These are phyloP conservation scores for Amauroascus niger DNA, from an alignment of 2,329 filamentous ascomycete species.

Conservation along the genomic window DNA sequence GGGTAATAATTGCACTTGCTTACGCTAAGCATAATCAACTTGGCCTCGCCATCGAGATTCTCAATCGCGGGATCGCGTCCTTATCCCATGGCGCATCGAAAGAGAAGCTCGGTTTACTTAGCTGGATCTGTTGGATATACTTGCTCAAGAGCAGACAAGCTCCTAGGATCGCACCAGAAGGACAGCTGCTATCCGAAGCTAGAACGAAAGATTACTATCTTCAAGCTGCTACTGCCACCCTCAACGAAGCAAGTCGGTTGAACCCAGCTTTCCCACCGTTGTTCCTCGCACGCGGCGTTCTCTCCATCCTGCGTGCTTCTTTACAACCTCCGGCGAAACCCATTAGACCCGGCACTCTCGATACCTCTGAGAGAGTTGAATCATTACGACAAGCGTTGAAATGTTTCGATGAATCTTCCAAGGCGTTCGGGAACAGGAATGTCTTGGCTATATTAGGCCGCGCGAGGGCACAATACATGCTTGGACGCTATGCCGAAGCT, in stretches of 20 bases:
- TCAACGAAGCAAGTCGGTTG: slow-evolving; percentile 92
- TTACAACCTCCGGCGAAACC: slow-evolving; percentile 65
- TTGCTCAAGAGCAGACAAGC: slow-evolving; percentile 81
- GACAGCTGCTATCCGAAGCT: slow-evolving; percentile 55
- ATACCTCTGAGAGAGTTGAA: slow-evolving; percentile 62
- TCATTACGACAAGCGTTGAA: slow-evolving; percentile 77
- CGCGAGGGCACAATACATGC: slow-evolving; percentile 73
- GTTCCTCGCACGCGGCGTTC: slow-evolving; percentile 80
- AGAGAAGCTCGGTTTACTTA: slow-evolving; percentile 76
- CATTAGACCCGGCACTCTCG: slow-evolving; percentile 51
- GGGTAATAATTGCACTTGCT: slow-evolving; percentile 95
- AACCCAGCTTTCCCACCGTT: slow-evolving; percentile 87
- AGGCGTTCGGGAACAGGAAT: slow-evolving; percentile 74
- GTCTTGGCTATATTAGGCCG: slow-evolving; percentile 88
- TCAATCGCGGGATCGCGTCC: slow-evolving; percentile 63
- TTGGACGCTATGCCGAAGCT: slow-evolving; percentile 77
- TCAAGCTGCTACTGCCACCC: slow-evolving; percentile 74
- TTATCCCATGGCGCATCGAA: slow-evolving; percentile 60
- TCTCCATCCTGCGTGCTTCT: slow-evolving; percentile 79
- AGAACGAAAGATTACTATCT: slow-evolving; percentile 93
- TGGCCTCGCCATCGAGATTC: slow-evolving; percentile 65
- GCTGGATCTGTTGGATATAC: slow-evolving; percentile 82
- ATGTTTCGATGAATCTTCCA: slow-evolving; percentile 87
- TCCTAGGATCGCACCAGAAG: slow-evolving; percentile 56
- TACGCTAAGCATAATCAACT: slow-evolving; percentile 94